Evolutionary conservation across 768 basidiomycete genomes (phyloP), one percentile per base, ranked within the genome.

Genomic region (Collybiopsis confluens): DNA sequence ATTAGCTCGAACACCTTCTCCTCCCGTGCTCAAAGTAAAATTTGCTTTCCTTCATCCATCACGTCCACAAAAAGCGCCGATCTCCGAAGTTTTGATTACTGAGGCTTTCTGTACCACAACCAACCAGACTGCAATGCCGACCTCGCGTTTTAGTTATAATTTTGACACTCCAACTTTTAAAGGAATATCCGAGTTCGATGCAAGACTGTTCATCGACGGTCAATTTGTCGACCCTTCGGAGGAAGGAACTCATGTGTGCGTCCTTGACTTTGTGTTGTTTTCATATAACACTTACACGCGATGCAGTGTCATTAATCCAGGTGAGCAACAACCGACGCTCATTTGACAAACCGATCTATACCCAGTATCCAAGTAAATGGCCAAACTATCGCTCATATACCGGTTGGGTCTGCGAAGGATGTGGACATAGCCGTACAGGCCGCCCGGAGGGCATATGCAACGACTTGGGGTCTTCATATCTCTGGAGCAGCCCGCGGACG

Each of bases 121-220:
- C n/a, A n/a, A n/a, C n/a, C n/a, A n/a, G n/a, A n/a, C n/a, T n/a
- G n/a, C n/a, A n/a, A n/a, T n/a, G n/a, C n/a, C n/a, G n/a, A n/a
- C n/a, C n/a, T n/a, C n/a, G n/a, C n/a, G n/a, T n/a, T 76, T 76
- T 64, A 60, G 66, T 2, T 66, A 85, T 73, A 70, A 78, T 26
- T 87, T 82, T 63, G 62, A 83, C 52, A 78, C 74, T 2, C 70
- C 66, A 42, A 57, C 68, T 51, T 86, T 67, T 80, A 85, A 79
- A 66, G 85, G 83, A 40, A 79, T 78, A 59, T 73, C 76, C 33
- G 71, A 69, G 20, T 81, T 88, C 65, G 65, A 67, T 54, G 86
- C 88, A 3, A 88, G 90, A 33, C 66, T 90, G 57, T 92, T 81
- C 74, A 88, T 93, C 70, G 73, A 81, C 66, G 83, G 83, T 60